phyloP scores from a whole-genome alignment of 176 grass and related monocot species.

The Triticum timopheevii region DNA sequence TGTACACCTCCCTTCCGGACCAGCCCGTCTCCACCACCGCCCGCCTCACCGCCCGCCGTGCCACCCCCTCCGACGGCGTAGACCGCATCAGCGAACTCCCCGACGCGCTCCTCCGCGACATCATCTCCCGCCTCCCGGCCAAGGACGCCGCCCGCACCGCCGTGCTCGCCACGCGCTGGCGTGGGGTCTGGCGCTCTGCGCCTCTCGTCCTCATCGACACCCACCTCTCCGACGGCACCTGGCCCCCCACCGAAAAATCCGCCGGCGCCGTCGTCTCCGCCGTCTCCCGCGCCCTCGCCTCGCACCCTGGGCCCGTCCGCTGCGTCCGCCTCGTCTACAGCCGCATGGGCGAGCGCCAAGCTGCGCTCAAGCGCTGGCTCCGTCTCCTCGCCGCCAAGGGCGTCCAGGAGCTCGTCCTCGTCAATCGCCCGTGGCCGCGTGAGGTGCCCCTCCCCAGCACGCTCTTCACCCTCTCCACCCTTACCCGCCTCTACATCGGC shows the following conservation, averaged over 20 bases:
- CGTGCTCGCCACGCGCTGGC: background rate
- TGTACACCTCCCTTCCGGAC: background rate
- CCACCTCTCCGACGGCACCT: background rate
- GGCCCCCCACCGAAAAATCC: too few relatives aligned
- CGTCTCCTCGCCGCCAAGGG: background rate
- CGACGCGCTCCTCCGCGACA: background rate
- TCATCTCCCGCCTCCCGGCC: background rate
- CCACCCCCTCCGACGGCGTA: background rate
- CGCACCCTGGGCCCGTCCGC: background rate
- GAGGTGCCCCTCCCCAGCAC: background rate
- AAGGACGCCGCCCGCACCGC: background rate
- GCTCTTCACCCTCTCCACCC: background rate
- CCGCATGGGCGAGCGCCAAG: background rate
- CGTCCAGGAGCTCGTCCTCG: background rate
- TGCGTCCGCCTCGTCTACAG: background rate
- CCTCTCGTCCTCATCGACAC: background rate
- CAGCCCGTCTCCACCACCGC: background rate
- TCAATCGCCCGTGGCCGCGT: background rate
- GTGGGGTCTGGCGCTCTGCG: background rate
- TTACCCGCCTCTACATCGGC: constrained; percentile 4
- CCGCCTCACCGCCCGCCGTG: background rate
- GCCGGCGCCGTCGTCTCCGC: background rate
- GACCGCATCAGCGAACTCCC: background rate
- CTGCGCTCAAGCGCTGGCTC: background rate
- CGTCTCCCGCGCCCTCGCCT: background rate